Base-by-base conservation (phyloP, 805 yeast genomes). In the Blastobotrys attinorum region DNA sequence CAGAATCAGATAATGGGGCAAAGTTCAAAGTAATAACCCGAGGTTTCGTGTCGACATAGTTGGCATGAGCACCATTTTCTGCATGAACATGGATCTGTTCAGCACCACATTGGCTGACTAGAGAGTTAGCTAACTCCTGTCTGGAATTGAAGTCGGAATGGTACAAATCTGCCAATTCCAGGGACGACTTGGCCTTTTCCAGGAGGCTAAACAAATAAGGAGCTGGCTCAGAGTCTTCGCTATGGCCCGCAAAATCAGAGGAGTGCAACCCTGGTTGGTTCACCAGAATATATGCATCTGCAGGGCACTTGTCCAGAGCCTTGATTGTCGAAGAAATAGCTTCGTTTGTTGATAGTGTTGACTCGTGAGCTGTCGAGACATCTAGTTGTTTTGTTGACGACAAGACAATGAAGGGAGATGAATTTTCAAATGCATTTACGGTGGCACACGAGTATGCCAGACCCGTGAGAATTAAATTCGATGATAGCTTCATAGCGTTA, bases 1-100 rank as follows among this genome's bases (percentile, higher is more conserved):
- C 29, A 16, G n/a, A 20, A 31, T 48, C 53, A 0, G 75, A 70
- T 21, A 84, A 63, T n/a, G 64, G 66, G 2, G 77, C 72, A 46
- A 82, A 69, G 31, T 79, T 70, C 7, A 88, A 62, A 15, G 70
- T 63, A 22, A 90, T 73, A 10, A 85, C 71, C 48, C 94, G 69
- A 18, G 75, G 77, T 21, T 73, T 63, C 1, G 77, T 64, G 55
- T 86, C 95, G 31, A 75, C 69, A 59, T 83, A 84, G 2, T 75
- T 73, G 20, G 74, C 69, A 45, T 60, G 52, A 10, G 69, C 66
- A 4, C 71, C 77, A 3, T 65, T 59, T 35, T 66, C 62, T 20
- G 70, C 65, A 4, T 65, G 64, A 8, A 73, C 65, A 22, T 53
- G 54, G 36, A 76, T 54, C 1, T 65, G 57, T 42, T 69, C 66